phyloP scores from a whole-genome alignment of 108 stramenopile genomes.

The Fragilaria crotonensis region DNA sequence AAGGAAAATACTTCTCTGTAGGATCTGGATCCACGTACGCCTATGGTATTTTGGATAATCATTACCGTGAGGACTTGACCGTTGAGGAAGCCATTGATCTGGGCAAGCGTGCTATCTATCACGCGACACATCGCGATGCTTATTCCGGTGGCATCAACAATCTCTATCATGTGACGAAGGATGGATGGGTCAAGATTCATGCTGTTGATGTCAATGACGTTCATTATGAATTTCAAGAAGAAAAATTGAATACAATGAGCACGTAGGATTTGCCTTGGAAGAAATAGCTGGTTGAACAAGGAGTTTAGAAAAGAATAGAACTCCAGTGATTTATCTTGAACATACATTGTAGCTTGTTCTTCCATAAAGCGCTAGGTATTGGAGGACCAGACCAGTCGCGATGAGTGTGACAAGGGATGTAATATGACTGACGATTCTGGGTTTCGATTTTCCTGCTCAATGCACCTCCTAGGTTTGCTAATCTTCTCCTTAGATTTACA shows the following conservation, averaged over 20 bases:
- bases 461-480: too few relatives aligned
- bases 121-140: constrained; percentile 99
- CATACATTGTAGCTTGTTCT: too few relatives aligned
- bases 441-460: too few relatives aligned
- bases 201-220: constrained; percentile 96
- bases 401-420: too few relatives aligned
- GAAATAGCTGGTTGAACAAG: too few relatives aligned
- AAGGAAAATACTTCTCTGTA: constrained; percentile 96
- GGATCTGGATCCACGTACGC: constrained; percentile 99
- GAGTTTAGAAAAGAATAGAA: too few relatives aligned
- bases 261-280: too few relatives aligned
- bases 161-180: constrained; percentile 93
- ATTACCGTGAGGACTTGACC: constrained; percentile 91
- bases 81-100: constrained; percentile 99
- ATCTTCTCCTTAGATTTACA: too few relatives aligned
- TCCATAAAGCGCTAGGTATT: too few relatives aligned
- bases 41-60: constrained; percentile 97
- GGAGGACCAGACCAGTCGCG: too few relatives aligned
- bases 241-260: constrained; percentile 72
- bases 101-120: constrained; percentile 98
- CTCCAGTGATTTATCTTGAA: too few relatives aligned
- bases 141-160: constrained; percentile 96
- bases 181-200: constrained; percentile 95
- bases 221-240: constrained; percentile 93
- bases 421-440: too few relatives aligned